Base-by-base conservation (phyloP, 2,329 filamentous ascomycete species). In the Ploettnerulaceae sp. region DNA sequence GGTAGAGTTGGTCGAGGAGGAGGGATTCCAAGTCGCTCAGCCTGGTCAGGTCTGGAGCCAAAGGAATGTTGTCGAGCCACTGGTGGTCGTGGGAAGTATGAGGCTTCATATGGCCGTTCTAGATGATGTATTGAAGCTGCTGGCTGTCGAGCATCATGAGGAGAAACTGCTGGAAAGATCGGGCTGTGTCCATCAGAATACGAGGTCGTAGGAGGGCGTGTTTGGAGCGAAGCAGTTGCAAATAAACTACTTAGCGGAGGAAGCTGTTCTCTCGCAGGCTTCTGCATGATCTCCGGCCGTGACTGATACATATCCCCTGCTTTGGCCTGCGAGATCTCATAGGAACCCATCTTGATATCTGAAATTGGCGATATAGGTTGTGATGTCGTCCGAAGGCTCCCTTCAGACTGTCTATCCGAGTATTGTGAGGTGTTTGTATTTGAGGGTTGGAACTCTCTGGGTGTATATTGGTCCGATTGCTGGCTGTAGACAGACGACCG, bases 161-260 rank as follows among this genome's bases (percentile, higher is more conserved):
- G 53, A 32, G 61, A 61, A 7, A 40, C 24, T 3, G 58, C 26
- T 39, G 57, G 53, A 22, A 62, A 64, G n/a, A 53, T 36, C 8
- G 63, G 61, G 35, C 60, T 64, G 17, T 55, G 57, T 7, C 53
- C 49, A 26, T 64, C 61, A 14, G 58, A 59, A 46, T 59, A 63
- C 24, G 61, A 54, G n/a, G 61, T 59, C 28, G 53, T 55, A 35
- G 54, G 46, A 18, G 57, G 54, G 32, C 52, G 49, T 26, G 22
- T 48, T 44, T 45, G 55, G 34, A 52, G 52, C 42, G 52, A 26
- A 35, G 53, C 35, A 18, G 59, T 53, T 12, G 49, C 58, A 57
- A 64, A 62, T 6, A 65, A 36, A 48, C 61, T 64, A 42, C 59
- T 65, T 32, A 65, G 42, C 11, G 63, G 56, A 33, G 63, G 63